Conservation (phyloP, 805 yeast genomes). For the Kuraishia piskuri region DNA sequence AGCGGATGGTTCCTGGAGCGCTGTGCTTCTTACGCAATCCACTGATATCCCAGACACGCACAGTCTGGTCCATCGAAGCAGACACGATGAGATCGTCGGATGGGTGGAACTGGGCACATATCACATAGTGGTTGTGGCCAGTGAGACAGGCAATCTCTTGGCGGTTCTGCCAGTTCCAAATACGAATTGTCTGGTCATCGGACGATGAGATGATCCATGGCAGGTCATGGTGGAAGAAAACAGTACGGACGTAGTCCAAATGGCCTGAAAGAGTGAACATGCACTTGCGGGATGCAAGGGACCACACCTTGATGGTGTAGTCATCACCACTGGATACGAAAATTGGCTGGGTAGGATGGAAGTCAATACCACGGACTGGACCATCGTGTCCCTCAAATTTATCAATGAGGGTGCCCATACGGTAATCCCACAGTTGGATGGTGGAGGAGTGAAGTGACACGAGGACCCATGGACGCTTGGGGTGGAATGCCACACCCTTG, state of each 20-base stretch:
- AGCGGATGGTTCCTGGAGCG: slow-evolving; percentile 43
- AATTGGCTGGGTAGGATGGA: slow-evolving; percentile 97
- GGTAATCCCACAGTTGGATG: slow-evolving; percentile 98
- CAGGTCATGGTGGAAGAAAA: slow-evolving; percentile 86
- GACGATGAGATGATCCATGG: slow-evolving; percentile 97
- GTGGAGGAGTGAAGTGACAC: slow-evolving; percentile 95
- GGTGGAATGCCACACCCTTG: slow-evolving; percentile 96
- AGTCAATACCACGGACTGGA: slow-evolving; percentile 90
- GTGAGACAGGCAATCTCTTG: slow-evolving; percentile 95
- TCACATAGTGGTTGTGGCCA: slow-evolving; percentile 97
- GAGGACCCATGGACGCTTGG: slow-evolving; percentile 90
- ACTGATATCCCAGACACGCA: slow-evolving; percentile 96
- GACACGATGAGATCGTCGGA: slow-evolving; percentile 90
- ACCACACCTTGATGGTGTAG: slow-evolving; percentile 93
- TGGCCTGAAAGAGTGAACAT: slow-evolving; percentile 89
- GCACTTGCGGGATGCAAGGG: slow-evolving; percentile 83
- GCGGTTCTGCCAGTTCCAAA: slow-evolving; percentile 99
- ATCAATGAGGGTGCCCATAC: slow-evolving; percentile 97
- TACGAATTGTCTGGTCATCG: slow-evolving; percentile 97
- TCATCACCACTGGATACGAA: slow-evolving; percentile 98
- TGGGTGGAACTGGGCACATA: slow-evolving; percentile 98
- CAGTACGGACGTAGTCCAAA: slow-evolving; percentile 91
- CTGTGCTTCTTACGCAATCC: slow-evolving; percentile 93
- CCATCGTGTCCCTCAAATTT: slow-evolving; percentile 98
- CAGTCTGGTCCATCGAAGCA: slow-evolving; percentile 96